Conservation (phyloP, 345 rosid species). For the Laguncularia racemosa region DNA sequence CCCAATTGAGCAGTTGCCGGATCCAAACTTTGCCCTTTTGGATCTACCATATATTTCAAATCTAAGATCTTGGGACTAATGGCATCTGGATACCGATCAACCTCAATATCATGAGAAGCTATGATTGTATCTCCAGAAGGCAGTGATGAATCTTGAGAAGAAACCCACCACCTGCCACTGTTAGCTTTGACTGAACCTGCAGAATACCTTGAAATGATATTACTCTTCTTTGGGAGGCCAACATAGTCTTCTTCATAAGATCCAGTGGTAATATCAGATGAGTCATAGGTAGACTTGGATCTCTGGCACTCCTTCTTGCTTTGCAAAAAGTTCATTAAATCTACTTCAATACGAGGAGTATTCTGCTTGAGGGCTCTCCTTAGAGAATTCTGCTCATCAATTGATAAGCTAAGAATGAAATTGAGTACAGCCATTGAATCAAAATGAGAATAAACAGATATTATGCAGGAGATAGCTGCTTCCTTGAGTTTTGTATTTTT, state of each 20-base stretch:
- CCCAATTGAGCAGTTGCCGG: conserved; percentile 32
- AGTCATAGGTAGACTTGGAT: conserved; percentile 71
- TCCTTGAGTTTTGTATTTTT: conserved; percentile 94
- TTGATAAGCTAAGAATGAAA: conserved; percentile 88
- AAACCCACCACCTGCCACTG: conserved; percentile 76
- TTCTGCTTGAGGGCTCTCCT: conserved; percentile 87
- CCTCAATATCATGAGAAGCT: conserved; percentile 58
- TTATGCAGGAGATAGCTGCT: conserved; percentile 85
- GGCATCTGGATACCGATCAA: conserved; percentile 51
- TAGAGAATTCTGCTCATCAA: conserved; percentile 93
- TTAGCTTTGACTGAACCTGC: conserved; percentile 70
- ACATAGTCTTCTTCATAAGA: conserved; percentile 88
- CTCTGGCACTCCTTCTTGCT: conserved; percentile 92
- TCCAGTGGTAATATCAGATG: conserved; percentile 78
- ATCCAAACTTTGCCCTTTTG: conserved; percentile 34
- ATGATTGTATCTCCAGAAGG: conserved; percentile 34
- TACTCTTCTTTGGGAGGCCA: conserved; percentile 56
- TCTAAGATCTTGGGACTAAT: conserved; percentile 44
- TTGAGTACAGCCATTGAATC: conserved; percentile 86
- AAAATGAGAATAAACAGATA: conserved; percentile 84
- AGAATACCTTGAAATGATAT: conserved; percentile 73
- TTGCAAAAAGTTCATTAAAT: conserved; percentile 89
- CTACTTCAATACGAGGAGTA: conserved; percentile 98
- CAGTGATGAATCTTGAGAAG: conserved; percentile 56
- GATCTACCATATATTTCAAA: conserved; percentile 27